Evolutionary conservation across 108 stramenopile genomes (phyloP).

Genomic region (Stephanodiscus minutulus): DNA sequence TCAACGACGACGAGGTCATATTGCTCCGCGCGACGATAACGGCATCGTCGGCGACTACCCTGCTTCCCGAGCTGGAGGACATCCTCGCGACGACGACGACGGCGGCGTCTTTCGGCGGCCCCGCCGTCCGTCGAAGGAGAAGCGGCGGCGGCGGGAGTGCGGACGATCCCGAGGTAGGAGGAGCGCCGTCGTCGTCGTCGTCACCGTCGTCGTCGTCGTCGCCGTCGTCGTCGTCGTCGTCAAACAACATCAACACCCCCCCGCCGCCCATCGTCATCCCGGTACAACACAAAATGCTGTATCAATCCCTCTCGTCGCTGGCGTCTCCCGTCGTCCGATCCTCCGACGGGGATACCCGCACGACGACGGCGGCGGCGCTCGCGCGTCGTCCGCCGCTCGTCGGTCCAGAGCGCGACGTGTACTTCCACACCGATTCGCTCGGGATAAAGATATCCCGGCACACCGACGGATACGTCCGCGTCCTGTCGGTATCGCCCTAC

Average conservation of each 20-base stretch:
- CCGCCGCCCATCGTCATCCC: background rate
- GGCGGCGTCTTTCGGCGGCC: background rate
- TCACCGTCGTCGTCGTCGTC: background rate
- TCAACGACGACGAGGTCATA: slow-evolving; percentile 12
- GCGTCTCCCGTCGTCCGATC: slow-evolving; percentile 5
- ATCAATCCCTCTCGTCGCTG: background rate
- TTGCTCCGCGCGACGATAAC: no score
- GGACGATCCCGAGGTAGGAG: no score
- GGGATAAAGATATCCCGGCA: slow-evolving; percentile 39
- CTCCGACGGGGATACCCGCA: no score
- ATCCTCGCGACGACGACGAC: slow-evolving; percentile 3
- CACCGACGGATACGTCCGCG: slow-evolving; percentile 40
- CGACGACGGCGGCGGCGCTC: no score
- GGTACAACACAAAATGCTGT: slow-evolving; percentile 3
- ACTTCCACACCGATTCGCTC: slow-evolving; percentile 31
- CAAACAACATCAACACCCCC: background rate
- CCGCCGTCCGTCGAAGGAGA: background rate
- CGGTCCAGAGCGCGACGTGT: slow-evolving; percentile 29
- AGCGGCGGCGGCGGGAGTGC: background rate
- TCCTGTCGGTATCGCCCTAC: slow-evolving; percentile 17
- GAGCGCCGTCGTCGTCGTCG: no score
- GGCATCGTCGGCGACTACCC: background rate
- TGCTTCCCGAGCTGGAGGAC: slow-evolving; percentile 12
- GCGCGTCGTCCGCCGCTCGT: no score
- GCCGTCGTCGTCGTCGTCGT: background rate